Conservation (phyloP, 164 flowering plant species). For the Umbilicus rupestris region DNA sequence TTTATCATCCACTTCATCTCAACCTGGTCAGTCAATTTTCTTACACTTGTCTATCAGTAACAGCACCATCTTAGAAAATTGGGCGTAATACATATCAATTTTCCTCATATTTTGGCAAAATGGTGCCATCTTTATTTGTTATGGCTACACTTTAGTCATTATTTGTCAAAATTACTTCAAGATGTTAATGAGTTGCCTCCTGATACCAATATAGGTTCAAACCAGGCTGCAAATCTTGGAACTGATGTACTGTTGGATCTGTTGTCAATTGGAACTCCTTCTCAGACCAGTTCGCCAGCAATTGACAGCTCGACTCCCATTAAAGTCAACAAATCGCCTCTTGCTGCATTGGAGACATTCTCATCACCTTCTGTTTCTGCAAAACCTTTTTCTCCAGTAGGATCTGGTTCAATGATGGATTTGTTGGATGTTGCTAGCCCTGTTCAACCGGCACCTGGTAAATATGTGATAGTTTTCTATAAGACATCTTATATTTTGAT, state of each 20-base stretch:
- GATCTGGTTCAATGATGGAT: constrained; percentile 58
- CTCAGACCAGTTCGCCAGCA: constrained; percentile 33
- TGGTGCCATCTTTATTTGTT: neutral
- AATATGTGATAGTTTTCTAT: constrained; percentile 1
- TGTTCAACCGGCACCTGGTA: constrained; percentile 35
- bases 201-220: constrained; percentile 29
- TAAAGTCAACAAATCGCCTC: constrained; percentile 32
- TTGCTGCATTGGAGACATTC: constrained; percentile 32
- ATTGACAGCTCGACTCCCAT: constrained; percentile 34
- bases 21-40: constrained; percentile 40
- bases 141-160: neutral
- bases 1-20: constrained; percentile 37
- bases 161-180: neutral
- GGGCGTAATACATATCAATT: too few species aligned
- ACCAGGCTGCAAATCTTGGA: constrained; percentile 49
- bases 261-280: constrained; percentile 69
- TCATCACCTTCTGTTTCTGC: constrained; percentile 38
- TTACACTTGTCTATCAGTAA: neutral
- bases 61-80: neutral
- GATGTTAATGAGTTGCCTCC: neutral
- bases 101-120: neutral
- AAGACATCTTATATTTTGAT: constrained; percentile 9
- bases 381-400: constrained; percentile 32
- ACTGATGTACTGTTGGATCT: constrained; percentile 83
- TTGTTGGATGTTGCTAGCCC: constrained; percentile 69